These are phyloP conservation scores for Dryadomyces quercus-mongolicae DNA, from an alignment of 2,329 filamentous ascomycete genomes.

Conservation along the genomic window DNA sequence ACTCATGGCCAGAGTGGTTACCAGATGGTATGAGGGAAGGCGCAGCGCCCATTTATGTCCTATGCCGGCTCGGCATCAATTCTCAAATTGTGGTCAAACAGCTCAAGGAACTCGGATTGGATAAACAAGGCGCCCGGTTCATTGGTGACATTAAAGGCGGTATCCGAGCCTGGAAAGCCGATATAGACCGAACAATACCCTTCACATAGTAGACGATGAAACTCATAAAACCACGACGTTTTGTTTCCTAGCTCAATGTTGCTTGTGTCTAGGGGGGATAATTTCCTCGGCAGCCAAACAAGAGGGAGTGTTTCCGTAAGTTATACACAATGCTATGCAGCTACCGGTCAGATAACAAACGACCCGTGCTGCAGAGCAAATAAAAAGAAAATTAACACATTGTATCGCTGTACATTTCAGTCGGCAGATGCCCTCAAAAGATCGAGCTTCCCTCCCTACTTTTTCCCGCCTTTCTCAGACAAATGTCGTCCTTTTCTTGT, in stretches of 20 bases:
- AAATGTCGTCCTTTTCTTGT: conserved; percentile 69
- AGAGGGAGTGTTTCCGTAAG: background rate
- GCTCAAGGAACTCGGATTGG: conserved; percentile 49
- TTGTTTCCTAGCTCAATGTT: background rate
- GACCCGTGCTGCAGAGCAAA: background rate
- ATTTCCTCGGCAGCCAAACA: background rate
- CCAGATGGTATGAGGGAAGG: conserved; percentile 25
- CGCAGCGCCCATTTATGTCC: conserved; percentile 48
- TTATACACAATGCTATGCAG: background rate
- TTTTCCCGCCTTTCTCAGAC: conserved; percentile 24
- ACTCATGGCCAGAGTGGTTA: conserved; percentile 18
- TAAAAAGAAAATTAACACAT: no score
- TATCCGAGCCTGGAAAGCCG: conserved; percentile 57
- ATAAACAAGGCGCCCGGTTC: conserved; percentile 37
- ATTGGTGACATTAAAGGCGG: conserved; percentile 64
- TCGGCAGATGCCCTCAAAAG: background rate
- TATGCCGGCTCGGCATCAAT: conserved; percentile 69
- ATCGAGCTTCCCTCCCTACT: background rate
- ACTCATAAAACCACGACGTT: background rate
- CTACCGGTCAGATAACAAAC: no score
- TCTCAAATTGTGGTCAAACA: conserved; percentile 58
- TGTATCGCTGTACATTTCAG: background rate
- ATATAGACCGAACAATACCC: conserved; percentile 48
- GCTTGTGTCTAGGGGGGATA: background rate
- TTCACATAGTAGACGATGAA: conserved; percentile 27